Base-by-base conservation (phyloP, 2,329 filamentous ascomycete genomes). In the Stachybotrys echinatus region DNA sequence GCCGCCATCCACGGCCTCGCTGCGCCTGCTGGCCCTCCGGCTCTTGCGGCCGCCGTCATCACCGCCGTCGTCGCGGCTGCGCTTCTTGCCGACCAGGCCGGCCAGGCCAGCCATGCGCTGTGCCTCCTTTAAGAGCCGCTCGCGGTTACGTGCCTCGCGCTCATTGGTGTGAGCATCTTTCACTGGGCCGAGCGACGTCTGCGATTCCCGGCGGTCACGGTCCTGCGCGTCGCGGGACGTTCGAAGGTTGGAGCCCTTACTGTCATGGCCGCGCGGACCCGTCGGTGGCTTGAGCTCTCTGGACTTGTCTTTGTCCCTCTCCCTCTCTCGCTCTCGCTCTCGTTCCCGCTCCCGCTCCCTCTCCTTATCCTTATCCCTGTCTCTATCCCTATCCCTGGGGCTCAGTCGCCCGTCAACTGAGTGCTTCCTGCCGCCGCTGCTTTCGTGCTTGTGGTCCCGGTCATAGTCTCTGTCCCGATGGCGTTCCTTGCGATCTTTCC, bases 131-230 rank as follows among this genome's bases (percentile, higher is more conserved):
- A 85, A 72, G 47, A 88, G 71, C 22, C 86, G 75, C 64, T 87
- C 84, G 43, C 84, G 75, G 59, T 86, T 79, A 17, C 83, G 73
- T 12, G 80, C 80, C 61, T 88, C 85, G 20, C 86, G 81, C 65
- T 89, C 86, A 0, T 84, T 72, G 2, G 85, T 85, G 64, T 88
- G 85, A n/a, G 81, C 75, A 55, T 87, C 83, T 52, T 73, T 74
- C 38, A 59, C 57, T 23, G 63, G 57, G 5, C 52, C 46, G 48
- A 55, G 46, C 34, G 66, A 68, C 6, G 65, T 58, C 50, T 70
- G 65, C 4, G 70, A 71, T 42, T 62, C 60, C 19, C 69, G 67
- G 23, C 73, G 67, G 43, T 54, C 66, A 20, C 18, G 23, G 23
- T 37, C 27, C 21, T 21, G 42, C n/a, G 20, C 12, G 21, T 45